phyloP scores from a whole-genome alignment of 305 asterid species.

The Fraxinus baroniana region DNA sequence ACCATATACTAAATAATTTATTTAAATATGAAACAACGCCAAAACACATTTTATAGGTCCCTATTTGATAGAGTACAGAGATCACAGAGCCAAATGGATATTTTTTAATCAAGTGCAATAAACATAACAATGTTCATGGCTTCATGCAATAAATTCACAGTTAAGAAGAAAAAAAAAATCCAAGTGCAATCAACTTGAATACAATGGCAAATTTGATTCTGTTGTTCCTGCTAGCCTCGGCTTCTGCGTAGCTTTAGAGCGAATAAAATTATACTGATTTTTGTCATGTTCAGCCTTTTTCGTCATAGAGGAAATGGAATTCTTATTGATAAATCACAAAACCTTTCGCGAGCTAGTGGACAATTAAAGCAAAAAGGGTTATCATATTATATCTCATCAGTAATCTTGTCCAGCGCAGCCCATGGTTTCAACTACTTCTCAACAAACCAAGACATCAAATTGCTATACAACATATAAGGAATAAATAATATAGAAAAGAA shows the following conservation, averaged over 20 bases:
- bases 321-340: neutral
- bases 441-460: neutral
- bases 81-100: neutral
- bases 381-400: neutral
- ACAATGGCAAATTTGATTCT: neutral
- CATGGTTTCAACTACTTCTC: neutral
- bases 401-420: neutral
- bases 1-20: neutral
- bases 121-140: neutral
- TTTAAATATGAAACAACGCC: neutral
- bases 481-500: neutral
- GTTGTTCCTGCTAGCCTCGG: neutral
- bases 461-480: neutral
- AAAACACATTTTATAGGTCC: neutral
- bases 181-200: neutral
- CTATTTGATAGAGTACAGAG: neutral
- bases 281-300: neutral
- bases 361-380: neutral
- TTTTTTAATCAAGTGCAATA: neutral
- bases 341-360: neutral
- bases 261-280: neutral
- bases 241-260: neutral
- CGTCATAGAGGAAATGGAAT: neutral
- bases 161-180: neutral
- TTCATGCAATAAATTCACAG: neutral